A percentile compares a stretch with the other conserved stretches of the same genome.
Conservation (phyloP, 1,284 basidiomycete genomes). For the Cutaneotrichosporon sp. region DNA sequence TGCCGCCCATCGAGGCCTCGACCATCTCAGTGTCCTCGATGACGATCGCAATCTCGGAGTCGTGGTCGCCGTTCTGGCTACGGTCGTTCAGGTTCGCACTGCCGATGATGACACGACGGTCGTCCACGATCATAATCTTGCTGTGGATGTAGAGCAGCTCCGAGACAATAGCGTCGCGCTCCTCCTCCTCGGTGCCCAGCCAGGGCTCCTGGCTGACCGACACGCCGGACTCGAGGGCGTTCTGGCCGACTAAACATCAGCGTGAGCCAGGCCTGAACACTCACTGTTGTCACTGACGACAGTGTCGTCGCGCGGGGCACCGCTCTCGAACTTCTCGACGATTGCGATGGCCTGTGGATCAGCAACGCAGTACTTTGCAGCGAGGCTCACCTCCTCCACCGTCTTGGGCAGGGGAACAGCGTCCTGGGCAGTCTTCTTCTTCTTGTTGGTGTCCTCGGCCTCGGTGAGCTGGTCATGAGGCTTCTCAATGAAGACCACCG, state of each 20-base stretch:
- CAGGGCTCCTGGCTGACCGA: slow-evolving; percentile 71
- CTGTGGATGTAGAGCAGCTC: slow-evolving; percentile 59
- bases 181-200: slow-evolving; percentile 78
- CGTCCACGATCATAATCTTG: slow-evolving; percentile 88
- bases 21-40: slow-evolving; percentile 81
- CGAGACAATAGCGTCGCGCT: slow-evolving; percentile 74
- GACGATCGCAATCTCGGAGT: slow-evolving; percentile 88
- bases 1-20: slow-evolving; percentile 74
- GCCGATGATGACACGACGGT: slow-evolving; percentile 70
- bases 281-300: slow-evolving; percentile 31
- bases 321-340: slow-evolving; percentile 67
- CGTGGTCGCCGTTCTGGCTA: slow-evolving; percentile 71
- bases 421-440: slow-evolving; percentile 46
- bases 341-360: slow-evolving; percentile 59
- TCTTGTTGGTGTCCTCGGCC: slow-evolving; percentile 57
- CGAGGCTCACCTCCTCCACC: slow-evolving; percentile 57
- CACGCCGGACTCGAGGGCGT: slow-evolving; percentile 66
- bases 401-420: slow-evolving; percentile 61
- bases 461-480: slow-evolving; percentile 61
- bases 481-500: slow-evolving; percentile 51
- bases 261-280: slow-evolving; percentile 19
- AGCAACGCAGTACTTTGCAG: slow-evolving; percentile 21
- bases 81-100: slow-evolving; percentile 65
- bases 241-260: slow-evolving; percentile 68
- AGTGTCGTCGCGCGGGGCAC: slow-evolving; percentile 54